A percentile compares a stretch with the other conserved stretches of the same genome.
These are phyloP conservation scores for Rosa lucieae DNA, from an alignment of 306 rosid genomes.

Conservation along the genomic window DNA sequence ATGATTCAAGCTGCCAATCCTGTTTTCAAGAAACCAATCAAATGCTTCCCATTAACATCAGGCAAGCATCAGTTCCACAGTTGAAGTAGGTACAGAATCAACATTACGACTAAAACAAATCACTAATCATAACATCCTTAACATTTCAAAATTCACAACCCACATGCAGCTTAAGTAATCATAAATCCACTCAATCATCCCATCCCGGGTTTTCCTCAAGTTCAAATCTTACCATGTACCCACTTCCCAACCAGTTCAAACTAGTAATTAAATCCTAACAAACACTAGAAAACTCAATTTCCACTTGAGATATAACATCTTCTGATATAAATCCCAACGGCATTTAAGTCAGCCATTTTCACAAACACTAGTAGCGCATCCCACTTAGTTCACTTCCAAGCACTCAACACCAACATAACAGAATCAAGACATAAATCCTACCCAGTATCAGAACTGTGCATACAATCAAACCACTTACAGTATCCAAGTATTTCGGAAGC, in stretches of 20 bases:
- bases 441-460: neutral
- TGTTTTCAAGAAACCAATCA: slow-evolving; percentile 1
- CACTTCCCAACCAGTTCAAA: neutral
- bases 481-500: neutral
- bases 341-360: neutral
- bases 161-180: neutral
- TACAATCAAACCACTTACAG: slow-evolving; percentile 28
- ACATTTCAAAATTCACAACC: neutral
- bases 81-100: neutral
- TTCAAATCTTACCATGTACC: neutral
- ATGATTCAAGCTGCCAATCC: slow-evolving; percentile 39
- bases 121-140: neutral
- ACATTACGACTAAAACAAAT: neutral
- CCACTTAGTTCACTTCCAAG: neutral
- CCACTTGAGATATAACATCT: neutral
- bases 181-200: neutral
- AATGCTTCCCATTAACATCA: slow-evolving; percentile 1
- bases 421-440: neutral
- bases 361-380: slow-evolving; percentile 1
- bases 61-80: slow-evolving; percentile 8
- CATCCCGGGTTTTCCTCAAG: neutral
- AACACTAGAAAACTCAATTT: neutral
- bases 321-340: neutral
- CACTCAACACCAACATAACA: neutral
- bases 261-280: neutral